Base-by-base conservation (phyloP, 371 early-diverging fungal species). In the Dichotomocladium elegans region DNA sequence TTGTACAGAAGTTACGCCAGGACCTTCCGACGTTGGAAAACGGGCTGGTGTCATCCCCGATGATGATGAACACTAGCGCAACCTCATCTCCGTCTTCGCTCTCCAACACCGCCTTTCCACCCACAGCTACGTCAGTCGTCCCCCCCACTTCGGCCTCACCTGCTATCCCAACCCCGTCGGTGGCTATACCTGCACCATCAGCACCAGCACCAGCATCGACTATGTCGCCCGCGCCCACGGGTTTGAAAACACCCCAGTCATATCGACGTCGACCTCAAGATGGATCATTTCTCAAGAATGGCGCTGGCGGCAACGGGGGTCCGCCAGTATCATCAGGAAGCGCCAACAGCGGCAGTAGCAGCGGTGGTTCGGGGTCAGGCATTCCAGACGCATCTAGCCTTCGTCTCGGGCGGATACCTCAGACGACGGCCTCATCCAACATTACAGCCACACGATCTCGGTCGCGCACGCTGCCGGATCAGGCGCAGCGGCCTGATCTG, bases 1-100 rank as follows among this genome's bases (percentile, higher is more conserved):
- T 62, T 14, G 63, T 62, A 34, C 63, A 62, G 24, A 57, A 56
- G 35, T 50, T 62, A 57, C 63, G 63, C 45, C 63, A 62, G 53
- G 63, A 62, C 45, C 54, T 62, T 44, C 63, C 63, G 26, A 62
- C 63, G 41, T 53, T 57, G 50, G 63, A 62, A 49, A 62, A 62
- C 24, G 63, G 63, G 21, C 58, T 62, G 15, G 63, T 62, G 15
- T 57, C 63, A 41, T 57, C 58, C 3, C 60, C 60, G 33, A 42
- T 53, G 3, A 57, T 45, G 1, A 44, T 37, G 19, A 30, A 37
- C 25, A 26, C 27, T 9, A 22, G 43, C 12, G 29, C 37, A 14
- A 28, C 53, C 1, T 40, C 54, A 28, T 46, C 54, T 10, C 40
- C 29, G 34, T 35, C 40, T 28, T 26, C 47, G 11, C 5, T 35